Evolutionary conservation across 345 rosid species (phyloP), one percentile per base, ranked within the genome.

Genomic region (Carallia pectinifolia): DNA sequence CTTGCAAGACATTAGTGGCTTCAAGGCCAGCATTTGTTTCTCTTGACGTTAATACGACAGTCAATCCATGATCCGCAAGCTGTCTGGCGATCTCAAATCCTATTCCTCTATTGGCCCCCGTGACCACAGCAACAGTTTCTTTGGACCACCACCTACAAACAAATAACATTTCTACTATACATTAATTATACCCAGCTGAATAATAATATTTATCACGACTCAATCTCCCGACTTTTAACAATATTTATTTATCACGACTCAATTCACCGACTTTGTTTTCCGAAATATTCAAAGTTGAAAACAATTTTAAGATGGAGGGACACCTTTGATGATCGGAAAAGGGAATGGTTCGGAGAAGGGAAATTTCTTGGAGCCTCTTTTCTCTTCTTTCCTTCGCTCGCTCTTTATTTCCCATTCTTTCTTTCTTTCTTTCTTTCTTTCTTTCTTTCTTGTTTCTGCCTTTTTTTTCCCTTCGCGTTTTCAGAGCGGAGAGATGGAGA

Each of bases 311-410:
- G 2, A 33, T 33, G 4, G 34, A 33, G 34, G 4, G 34, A 33
- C 34, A 92, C 98, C 97, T 89, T 38, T 91, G 97, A 78, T 91
- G 96, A 77, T 91, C 96, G 30, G 98, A 86, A 64, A 91, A 94
- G 6, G 97, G 98, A 71, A 94, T 88, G 58, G 98, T 89, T 23
- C 95, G 86, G 64, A 91, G 95, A 65, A 88, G 96, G 50, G 98
- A 88, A 64, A 94, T 80, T 77, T 89, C 86, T 79, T 90, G 90
- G 60, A 81, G 91, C 73, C 96, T 82, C 67, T 88, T 82, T 29
- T 94, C 98, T 72, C 92, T 80, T 76, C 85, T 89, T 82, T 87
- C 96, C 68, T 77, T 82, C 1, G 93, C 84, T 69, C 77, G 85
- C 52, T 85, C 89, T 64, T 81, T 89, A 52, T 76, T 85, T 38